A percentile compares a stretch with the other conserved stretches of the same genome.
phyloP scores from a whole-genome alignment of 495 filamentous ascomycete genomes.

The Astrothelium macrocarpum region DNA sequence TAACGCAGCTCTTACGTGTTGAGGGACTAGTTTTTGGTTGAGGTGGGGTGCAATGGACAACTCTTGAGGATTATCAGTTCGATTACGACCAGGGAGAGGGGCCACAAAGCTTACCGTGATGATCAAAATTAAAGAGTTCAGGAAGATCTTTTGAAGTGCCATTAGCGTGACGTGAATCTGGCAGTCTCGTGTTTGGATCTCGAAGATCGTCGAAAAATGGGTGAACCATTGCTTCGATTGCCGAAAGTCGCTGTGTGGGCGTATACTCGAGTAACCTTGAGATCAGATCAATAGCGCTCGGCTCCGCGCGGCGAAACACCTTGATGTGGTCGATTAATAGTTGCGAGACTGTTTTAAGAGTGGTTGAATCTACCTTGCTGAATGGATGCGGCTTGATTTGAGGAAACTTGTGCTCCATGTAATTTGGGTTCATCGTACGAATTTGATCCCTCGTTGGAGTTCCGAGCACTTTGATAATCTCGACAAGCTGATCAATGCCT shows the following conservation, averaged over 20 bases:
- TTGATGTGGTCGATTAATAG: constrained; percentile 25
- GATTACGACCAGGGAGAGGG: not conserved
- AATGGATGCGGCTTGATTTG: constrained; percentile 99
- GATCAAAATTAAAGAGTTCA: constrained; percentile 82
- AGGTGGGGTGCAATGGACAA: constrained; percentile 84
- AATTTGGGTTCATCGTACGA: constrained; percentile 99
- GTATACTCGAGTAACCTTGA: constrained; percentile 92
- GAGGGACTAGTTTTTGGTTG: constrained; percentile 78
- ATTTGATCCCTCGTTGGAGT: constrained; percentile 98
- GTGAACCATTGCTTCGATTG: constrained; percentile 94
- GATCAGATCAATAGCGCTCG: constrained; percentile 90
- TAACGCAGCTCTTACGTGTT: constrained; percentile 65
- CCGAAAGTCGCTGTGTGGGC: constrained; percentile 85
- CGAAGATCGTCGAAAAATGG: constrained; percentile 97
- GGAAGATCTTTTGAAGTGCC: constrained; percentile 71
- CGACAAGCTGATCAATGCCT: constrained; percentile 95
- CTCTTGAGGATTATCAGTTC: constrained; percentile 48
- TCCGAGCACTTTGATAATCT: constrained; percentile 98
- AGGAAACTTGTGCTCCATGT: constrained; percentile 99
- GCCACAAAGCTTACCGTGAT: constrained; percentile 75
- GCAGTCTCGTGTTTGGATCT: constrained; percentile 75
- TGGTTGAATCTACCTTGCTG: constrained; percentile 57
- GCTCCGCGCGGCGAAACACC: constrained; percentile 92
- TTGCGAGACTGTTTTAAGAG: not conserved
- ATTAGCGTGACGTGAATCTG: constrained; percentile 84